Conservation (phyloP, 371 early-diverging fungal species). For the Parasitella parasitica region DNA sequence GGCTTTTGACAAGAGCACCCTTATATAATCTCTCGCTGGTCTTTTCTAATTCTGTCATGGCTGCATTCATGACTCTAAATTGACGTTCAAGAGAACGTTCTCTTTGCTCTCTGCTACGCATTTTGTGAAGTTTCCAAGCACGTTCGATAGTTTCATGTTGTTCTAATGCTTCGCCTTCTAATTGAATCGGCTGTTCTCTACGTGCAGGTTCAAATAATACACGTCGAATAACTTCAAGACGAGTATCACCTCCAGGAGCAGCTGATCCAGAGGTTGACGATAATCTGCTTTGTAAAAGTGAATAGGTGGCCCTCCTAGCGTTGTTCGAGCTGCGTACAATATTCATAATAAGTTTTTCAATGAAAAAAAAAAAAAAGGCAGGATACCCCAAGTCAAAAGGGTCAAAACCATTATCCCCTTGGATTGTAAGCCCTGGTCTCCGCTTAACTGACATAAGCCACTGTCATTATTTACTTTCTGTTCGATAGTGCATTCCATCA, state of each 20-base stretch:
- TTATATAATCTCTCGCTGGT: constrained; percentile 65
- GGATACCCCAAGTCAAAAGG: not conserved
- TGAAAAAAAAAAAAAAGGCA: not conserved
- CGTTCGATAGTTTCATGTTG: constrained; percentile 77
- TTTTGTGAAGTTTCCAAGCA: constrained; percentile 70
- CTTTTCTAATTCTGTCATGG: constrained; percentile 71
- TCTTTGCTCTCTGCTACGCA: constrained; percentile 58
- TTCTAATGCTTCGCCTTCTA: constrained; percentile 53
- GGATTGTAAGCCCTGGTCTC: not conserved
- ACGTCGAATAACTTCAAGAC: constrained; percentile 73
- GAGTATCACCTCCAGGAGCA: constrained; percentile 49
- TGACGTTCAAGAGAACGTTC: constrained; percentile 64
- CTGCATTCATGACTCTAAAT: constrained; percentile 69
- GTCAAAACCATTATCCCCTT: not conserved
- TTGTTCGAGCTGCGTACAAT: constrained; percentile 7
- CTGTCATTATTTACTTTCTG: no score
- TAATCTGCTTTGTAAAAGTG: constrained; percentile 8
- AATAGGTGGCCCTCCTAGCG: constrained; percentile 6
- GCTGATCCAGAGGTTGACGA: not conserved
- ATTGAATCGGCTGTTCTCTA: constrained; percentile 34
- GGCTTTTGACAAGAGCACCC: constrained; percentile 64
- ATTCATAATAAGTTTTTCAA: constrained; percentile 5
- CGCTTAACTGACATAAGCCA: not conserved
- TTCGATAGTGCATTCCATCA: no score
- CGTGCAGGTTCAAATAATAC: constrained; percentile 68